Percentiles rank a stretch among this genome's conserved stretches.
These are phyloP conservation scores for Neurospora pannonica DNA, from an alignment of 495 filamentous ascomycete species.

Conservation along the genomic window DNA sequence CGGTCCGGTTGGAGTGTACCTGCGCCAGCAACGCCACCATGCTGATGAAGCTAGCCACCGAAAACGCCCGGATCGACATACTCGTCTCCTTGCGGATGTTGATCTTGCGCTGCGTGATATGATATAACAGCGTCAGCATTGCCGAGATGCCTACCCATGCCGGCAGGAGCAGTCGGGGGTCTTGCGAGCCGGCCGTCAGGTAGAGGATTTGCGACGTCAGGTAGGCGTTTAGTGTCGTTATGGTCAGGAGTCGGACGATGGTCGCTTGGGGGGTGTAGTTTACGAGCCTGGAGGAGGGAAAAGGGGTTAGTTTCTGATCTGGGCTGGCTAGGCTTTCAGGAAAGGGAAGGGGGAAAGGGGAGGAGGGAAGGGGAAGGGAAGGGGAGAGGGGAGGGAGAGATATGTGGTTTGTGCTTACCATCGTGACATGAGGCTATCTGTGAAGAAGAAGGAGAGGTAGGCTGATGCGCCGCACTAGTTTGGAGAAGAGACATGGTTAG, in stretches of 20 bases:
- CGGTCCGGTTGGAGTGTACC: slow-evolving; percentile 55
- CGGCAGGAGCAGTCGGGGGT: slow-evolving; percentile 69
- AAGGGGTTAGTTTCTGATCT: not conserved
- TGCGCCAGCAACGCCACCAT: slow-evolving; percentile 62
- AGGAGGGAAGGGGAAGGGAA: not conserved
- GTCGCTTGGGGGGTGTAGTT: slow-evolving; percentile 82
- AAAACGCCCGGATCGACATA: slow-evolving; percentile 67
- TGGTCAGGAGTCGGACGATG: slow-evolving; percentile 72
- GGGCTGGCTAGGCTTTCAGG: not conserved
- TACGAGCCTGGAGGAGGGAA: slow-evolving; percentile 50
- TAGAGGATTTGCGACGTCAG: slow-evolving; percentile 72
- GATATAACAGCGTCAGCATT: slow-evolving; percentile 71
- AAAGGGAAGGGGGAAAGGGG: not conserved
- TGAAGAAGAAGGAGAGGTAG: slow-evolving; percentile 83
- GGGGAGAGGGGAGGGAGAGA: slow-evolving; percentile 9
- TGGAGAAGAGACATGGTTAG: not conserved
- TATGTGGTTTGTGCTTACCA: slow-evolving; percentile 41
- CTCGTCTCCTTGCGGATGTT: slow-evolving; percentile 74
- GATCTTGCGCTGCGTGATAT: slow-evolving; percentile 70
- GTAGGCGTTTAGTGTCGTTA: slow-evolving; percentile 70
- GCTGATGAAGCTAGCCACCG: slow-evolving; percentile 64
- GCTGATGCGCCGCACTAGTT: slow-evolving; percentile 70
- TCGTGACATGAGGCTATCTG: slow-evolving; percentile 85
- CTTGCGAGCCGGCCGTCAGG: slow-evolving; percentile 62
- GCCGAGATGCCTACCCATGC: slow-evolving; percentile 82